Percentiles rank a stretch among this genome's conserved stretches.
phyloP scores from a whole-genome alignment of 441 rosid genomes.

The Gossypium davidsonii region DNA sequence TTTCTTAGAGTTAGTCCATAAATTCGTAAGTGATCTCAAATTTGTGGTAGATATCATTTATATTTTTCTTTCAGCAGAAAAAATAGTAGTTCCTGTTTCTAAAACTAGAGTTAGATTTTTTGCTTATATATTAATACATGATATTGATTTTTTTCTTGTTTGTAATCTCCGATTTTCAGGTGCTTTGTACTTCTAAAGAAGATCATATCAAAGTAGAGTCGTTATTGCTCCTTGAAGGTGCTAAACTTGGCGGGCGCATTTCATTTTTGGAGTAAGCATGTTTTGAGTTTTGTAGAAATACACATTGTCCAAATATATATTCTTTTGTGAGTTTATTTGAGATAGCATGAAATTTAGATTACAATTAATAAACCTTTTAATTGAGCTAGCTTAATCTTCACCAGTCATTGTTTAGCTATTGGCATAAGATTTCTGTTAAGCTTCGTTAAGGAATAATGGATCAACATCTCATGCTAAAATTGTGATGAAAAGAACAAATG shows the following conservation, averaged over 20 bases:
- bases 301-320: neutral
- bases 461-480: too few species aligned
- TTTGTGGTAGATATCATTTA: neutral
- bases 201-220: conserved; percentile 80
- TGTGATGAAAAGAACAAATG: too few species aligned
- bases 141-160: conserved; percentile 8
- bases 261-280: conserved; percentile 65
- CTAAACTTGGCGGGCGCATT: conserved; percentile 62
- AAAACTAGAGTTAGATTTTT: neutral
- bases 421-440: neutral
- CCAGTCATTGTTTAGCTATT: neutral
- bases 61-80: neutral
- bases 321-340: conserved; percentile 8
- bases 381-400: neutral
- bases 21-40: neutral
- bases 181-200: conserved; percentile 79
- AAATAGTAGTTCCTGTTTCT: neutral
- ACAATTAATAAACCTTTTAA: neutral
- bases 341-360: neutral
- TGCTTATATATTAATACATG: neutral
- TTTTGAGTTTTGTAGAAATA: neutral
- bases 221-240: conserved; percentile 76
- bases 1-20: neutral
- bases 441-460: too few species aligned
- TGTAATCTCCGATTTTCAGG: conserved; percentile 33